A percentile compares a stretch with the other conserved stretches of the same genome.
Conservation (phyloP, 2,329 filamentous ascomycete genomes). For the Calonectria henricotiae region DNA sequence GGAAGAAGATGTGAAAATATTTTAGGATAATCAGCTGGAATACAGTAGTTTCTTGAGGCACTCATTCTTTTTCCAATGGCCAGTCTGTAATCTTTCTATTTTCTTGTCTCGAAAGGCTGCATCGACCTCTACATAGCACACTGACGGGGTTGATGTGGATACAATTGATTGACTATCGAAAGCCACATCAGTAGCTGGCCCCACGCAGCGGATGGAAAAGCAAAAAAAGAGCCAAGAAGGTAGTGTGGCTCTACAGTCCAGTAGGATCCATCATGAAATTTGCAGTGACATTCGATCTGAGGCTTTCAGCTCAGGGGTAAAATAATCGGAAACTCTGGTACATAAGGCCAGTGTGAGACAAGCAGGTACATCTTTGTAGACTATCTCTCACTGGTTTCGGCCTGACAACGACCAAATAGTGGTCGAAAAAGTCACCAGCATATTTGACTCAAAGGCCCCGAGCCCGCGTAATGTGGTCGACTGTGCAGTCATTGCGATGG, state of each 20-base stretch:
- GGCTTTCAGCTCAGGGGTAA: constrained; percentile 1
- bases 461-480: background rate
- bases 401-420: background rate
- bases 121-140: too few relatives aligned
- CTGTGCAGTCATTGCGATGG: background rate
- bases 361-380: background rate
- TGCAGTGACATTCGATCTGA: background rate
- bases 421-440: background rate
- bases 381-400: background rate
- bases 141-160: background rate
- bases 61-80: too few relatives aligned
- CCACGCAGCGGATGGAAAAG: background rate
- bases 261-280: background rate
- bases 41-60: too few relatives aligned
- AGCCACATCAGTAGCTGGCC: background rate
- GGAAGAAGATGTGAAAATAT: too few relatives aligned
- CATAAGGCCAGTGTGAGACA: background rate
- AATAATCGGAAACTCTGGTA: background rate
- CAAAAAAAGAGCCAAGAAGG: background rate
- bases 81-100: too few relatives aligned
- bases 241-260: background rate
- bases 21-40: too few relatives aligned
- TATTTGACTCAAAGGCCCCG: background rate
- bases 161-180: background rate
- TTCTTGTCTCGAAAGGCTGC: too few relatives aligned